Percentiles rank a stretch among this genome's conserved stretches.
Evolutionary conservation across 1,284 basidiomycete genomes (phyloP).

Genomic region (Ceratobasidium papillatum): DNA sequence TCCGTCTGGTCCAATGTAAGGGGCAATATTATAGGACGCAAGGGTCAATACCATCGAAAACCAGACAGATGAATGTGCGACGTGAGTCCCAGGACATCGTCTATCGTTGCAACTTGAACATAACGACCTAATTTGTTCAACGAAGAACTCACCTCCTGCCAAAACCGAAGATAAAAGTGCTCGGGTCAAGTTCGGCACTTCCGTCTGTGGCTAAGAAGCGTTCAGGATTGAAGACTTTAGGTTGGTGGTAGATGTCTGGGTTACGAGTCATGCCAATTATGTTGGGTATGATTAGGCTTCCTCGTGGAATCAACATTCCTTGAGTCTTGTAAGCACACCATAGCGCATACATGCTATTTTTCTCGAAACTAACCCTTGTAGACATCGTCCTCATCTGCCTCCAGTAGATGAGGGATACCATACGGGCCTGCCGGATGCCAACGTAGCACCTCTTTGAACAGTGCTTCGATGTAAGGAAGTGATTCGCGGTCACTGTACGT

Average conservation of each 20-base stretch:
- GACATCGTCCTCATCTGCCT: background rate
- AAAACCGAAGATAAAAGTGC: conserved; percentile 9
- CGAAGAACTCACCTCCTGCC: conserved; percentile 1
- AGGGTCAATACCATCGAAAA: conserved; percentile 12
- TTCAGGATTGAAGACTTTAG: conserved; percentile 16
- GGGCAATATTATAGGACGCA: conserved; percentile 10
- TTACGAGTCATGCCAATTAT: background rate
- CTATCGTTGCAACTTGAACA: no score
- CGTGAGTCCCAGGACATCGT: conserved; percentile 11
- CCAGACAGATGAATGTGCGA: conserved; percentile 28
- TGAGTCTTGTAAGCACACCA: no score
- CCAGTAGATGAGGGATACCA: background rate
- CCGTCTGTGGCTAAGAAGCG: background rate
- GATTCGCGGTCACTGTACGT: background rate
- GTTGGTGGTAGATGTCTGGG: conserved; percentile 2
- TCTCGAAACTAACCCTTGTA: conserved; percentile 28
- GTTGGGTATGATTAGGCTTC: conserved; percentile 15
- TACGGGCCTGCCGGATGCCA: conserved; percentile 30
- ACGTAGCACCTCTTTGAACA: conserved; percentile 38
- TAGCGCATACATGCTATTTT: background rate
- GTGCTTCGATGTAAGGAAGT: conserved; percentile 39
- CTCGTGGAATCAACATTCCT: conserved; percentile 25
- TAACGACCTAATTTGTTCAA: background rate
- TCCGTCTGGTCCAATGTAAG: background rate
- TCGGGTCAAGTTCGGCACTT: background rate